Evolutionary conservation across 1,284 basidiomycete species (phyloP), one percentile per base, ranked within the genome.

Genomic region (Ustilago hordei): DNA sequence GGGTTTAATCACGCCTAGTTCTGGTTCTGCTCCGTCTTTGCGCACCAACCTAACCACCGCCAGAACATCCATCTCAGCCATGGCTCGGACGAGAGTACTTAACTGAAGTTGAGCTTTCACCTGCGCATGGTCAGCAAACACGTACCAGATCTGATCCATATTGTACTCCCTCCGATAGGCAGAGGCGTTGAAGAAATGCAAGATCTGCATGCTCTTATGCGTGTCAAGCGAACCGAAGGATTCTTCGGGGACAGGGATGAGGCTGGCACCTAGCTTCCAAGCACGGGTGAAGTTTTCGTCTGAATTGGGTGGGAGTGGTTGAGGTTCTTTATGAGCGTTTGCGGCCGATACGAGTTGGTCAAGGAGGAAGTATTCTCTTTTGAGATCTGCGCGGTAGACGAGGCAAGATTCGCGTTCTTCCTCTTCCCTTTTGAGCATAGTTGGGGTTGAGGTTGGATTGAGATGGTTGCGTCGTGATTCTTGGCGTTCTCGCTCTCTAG

Each of bases 221-320:
- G 94, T 93, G 4, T 89, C 88, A 35, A 95, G 87, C 62, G 89
- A 89, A 47, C 90, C 90, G 78, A 95, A 95, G 58, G 92, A 89
- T 7, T 90, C 93, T 50, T 88, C 88, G 45, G 93, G 69, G 3
- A 79, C 71, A 2, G 94, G 93, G 1, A 92, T 92, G 86, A 95
- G 94, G 3, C 92, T 93, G 4, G 93, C 91, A 6, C 96, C 96
- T 79, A 98, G 97, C 85, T 94, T 93, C 89, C 93, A 98, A 0
- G 95, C 96, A 72, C 90, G 89, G 23, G 92, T 88, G 15, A 95
- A 90, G 17, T 91, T 88, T 1, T 56, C 64, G 65, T 94, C 92
- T 81, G 91, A 91, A 74, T 92, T 91, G 5, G 93, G 89, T 5
- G 81, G 82, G 11, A 84, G 64, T 12, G 82, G 78, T 23, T 75